These are phyloP conservation scores for Mycosphaerella arachidis DNA, from an alignment of 2,329 filamentous ascomycete species.

Conservation along the genomic window DNA sequence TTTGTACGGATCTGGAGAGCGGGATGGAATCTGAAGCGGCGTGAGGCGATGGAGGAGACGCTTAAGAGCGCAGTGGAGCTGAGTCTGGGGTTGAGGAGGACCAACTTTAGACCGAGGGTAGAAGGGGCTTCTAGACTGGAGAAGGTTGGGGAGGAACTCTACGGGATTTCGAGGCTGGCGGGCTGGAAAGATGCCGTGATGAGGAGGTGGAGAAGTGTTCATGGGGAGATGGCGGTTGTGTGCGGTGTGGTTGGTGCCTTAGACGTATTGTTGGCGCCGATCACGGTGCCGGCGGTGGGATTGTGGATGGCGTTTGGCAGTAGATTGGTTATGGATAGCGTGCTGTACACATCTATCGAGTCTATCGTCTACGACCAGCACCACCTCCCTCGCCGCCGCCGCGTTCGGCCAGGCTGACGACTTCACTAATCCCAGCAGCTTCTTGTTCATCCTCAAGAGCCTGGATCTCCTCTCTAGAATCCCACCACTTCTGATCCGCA, in stretches of 20 bases:
- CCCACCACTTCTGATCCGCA: constrained; percentile 98
- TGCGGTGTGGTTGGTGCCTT: neutral
- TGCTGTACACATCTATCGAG: constrained; percentile 7
- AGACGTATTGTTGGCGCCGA: neutral
- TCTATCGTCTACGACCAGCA: constrained; percentile 19
- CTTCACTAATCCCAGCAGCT: constrained; percentile 88
- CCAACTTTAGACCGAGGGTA: neutral
- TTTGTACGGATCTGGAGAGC: neutral
- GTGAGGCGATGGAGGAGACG: neutral
- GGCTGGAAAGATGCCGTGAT: neutral
- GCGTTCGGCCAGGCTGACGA: constrained; percentile 78
- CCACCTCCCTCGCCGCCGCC: constrained; percentile 15
- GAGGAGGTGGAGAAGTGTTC: neutral
- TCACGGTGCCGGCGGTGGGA: neutral
- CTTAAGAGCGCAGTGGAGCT: neutral
- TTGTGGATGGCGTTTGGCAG: neutral
- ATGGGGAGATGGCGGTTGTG: neutral
- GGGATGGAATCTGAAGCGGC: neutral
- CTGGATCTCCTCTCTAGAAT: constrained; percentile 88
- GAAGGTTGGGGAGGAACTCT: neutral
- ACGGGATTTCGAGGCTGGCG: neutral
- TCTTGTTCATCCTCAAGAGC: constrained; percentile 94
- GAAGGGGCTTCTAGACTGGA: neutral
- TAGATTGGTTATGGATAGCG: neutral
- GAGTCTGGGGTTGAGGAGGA: neutral